Evolutionary conservation across 2,329 filamentous ascomycete genomes (phyloP), one percentile per base, ranked within the genome.

Genomic region (Arachnopeziza araneosa): DNA sequence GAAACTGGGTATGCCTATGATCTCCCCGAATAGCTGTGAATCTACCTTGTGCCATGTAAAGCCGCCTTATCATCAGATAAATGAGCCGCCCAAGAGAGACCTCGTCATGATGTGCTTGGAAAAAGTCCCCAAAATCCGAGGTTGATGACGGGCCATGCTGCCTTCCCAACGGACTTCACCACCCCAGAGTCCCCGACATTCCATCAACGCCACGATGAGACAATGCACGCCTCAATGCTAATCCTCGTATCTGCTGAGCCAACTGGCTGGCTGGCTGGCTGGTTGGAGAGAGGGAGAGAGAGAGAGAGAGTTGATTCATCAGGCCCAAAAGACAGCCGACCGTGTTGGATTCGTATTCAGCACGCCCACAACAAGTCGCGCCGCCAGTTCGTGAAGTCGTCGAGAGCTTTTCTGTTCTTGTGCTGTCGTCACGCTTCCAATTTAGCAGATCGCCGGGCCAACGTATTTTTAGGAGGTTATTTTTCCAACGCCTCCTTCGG

Each of bases 151-250:
- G 26, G 26, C 9, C 26, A 30, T 9, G 26, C 26, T 30, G 26
- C 26, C 26, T 9, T 30, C 26, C 26, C 26, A 30, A 30, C 26
- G 9, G 26, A 30, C 5, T 30, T 9, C 4, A 30, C 26, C 26
- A 30, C 26, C 26, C 26, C 26, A 30, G 26, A 30, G 26, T 30
- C 26, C 26, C 26, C 6, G 36, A 44, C 10, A 44, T 44, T 44
- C 36, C 17, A 44, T 44, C 36, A 21, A 60, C 63, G 63, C 60
- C 59, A 63, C 55, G 49, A 56, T 61, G 61, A 63, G 60, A 61
- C 60, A 57, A 54, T 54, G 48, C 59, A 48, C 59, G 63, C 61
- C 63, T 55, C 60, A 50, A 54, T 32, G 26, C 50, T 48, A 50
- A 24, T 23, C 30, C 59, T 63, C 63, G 59, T 64, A 63, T 63